Evolutionary conservation across 1,139 yeast species (phyloP), one percentile per base, ranked within the genome.

Genomic region (Tardiomyces depauwii): DNA sequence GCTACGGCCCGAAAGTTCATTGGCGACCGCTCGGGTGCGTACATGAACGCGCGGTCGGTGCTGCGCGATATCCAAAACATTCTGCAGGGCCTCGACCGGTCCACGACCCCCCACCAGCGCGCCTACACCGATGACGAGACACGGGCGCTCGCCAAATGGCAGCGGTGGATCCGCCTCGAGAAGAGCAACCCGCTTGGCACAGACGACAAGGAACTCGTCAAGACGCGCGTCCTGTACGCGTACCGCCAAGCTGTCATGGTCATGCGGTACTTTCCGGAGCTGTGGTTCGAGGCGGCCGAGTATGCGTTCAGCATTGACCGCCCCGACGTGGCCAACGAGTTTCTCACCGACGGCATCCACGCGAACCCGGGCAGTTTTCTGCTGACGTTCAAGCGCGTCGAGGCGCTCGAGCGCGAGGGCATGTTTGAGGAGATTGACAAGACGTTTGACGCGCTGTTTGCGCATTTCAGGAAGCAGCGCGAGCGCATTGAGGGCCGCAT

Each of bases 11-110:
- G 95, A 57, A 87, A 87, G 62, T 82, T 83, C 59, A 80, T 89
- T 48, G 81, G 85, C 39, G 97, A 89, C 55, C 74, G 79, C 52
- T 82, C 94, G 14, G 80, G 87, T 2, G 82, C 78, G n/a, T 91
- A 88, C 61, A 86, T 89, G 96, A 79, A 78, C 51, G 93, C 96
- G 1, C 73, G 96, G 53, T 77, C 94, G 0, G 73, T 86, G 68
- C 77, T 78, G 50, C 79, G 78, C 40, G 95, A 87, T 59, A 78
- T 88, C 74, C 73, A 68, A 41, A 74, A 74, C 56, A 53, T 80
- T 6, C 75, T 84, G 0, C 68, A 68, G 28, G 77, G 76, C 1
- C 49, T 78, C 16, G 65, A 64, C 41, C 62, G 72, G 36, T 58
- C 52, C 57, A 75, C 53, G 57, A 70, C 52, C 46, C 65, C 73